Conservation (phyloP, 139 green algal species). For the Chara braunii region DNA sequence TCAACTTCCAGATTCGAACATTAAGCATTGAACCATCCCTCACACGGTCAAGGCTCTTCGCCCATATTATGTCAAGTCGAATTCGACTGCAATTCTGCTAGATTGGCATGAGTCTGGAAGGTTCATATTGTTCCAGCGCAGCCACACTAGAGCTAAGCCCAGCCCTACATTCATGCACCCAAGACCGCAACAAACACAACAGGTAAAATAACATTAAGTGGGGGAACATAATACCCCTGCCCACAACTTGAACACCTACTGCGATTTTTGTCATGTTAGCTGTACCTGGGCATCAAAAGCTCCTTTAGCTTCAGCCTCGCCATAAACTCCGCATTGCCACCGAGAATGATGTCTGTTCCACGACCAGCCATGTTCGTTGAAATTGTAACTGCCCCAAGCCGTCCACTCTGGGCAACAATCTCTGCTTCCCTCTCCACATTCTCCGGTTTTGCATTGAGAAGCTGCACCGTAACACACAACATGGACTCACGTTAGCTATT, state of each 20-base stretch:
- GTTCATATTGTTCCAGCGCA: conserved; percentile 5
- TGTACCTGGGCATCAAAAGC: conserved; percentile 72
- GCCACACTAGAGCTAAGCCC: background rate
- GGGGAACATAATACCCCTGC: too few species aligned
- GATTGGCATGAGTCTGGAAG: background rate
- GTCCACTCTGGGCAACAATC: conserved; percentile 74
- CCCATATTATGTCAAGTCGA: too few species aligned
- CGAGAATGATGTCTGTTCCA: conserved; percentile 96
- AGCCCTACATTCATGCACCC: background rate
- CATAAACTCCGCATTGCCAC: conserved; percentile 88
- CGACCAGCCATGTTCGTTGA: conserved; percentile 98
- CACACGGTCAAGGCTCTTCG: too few species aligned
- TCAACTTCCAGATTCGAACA: too few species aligned
- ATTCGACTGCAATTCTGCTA: background rate
- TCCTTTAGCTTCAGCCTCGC: conserved; percentile 86
- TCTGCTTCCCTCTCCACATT: conserved; percentile 95
- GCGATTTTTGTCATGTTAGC: background rate
- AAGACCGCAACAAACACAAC: too few species aligned
- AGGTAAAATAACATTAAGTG: too few species aligned
- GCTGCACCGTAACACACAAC: conserved; percentile 46
- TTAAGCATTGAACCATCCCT: too few species aligned
- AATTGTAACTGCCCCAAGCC: conserved; percentile 71
- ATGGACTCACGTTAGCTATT: too few species aligned
- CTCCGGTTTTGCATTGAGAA: conserved; percentile 98
- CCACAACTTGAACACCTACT: background rate